Evolutionary conservation across 306 rosid genomes (phyloP).

Genomic region (Lotus japonicus): DNA sequence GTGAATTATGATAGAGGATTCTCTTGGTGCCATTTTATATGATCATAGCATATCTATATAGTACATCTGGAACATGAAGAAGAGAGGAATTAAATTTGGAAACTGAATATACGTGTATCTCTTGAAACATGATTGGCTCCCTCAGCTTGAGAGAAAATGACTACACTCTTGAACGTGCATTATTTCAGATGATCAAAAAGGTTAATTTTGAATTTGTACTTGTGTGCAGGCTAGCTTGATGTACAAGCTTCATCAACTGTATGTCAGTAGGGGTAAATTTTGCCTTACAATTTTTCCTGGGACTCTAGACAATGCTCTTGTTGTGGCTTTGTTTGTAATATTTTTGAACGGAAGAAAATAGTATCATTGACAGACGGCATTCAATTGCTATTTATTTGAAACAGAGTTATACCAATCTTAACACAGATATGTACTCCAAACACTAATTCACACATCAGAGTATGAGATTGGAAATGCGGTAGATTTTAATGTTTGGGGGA

Average conservation of each 20-base stretch:
- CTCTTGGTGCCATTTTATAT: neutral
- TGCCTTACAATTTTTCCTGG: constrained; percentile 71
- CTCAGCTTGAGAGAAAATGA: neutral
- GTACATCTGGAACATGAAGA: neutral
- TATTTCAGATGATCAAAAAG: neutral
- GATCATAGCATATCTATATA: neutral
- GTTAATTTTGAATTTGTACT: neutral
- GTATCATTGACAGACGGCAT: neutral
- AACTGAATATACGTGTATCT: neutral
- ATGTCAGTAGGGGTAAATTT: constrained; percentile 60
- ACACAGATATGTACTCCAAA: neutral
- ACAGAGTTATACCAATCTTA: neutral
- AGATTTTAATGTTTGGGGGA: no score
- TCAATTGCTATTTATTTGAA: constrained; percentile 1
- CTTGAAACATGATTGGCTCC: neutral
- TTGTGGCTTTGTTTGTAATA: constrained; percentile 62
- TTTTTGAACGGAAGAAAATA: constrained; percentile 58
- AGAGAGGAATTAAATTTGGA: neutral
- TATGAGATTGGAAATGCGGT: no score
- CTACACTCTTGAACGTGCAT: neutral
- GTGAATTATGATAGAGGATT: neutral
- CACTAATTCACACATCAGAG: neutral
- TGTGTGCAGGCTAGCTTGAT: constrained; percentile 77
- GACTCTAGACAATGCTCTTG: constrained; percentile 39
- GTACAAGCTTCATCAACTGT: constrained; percentile 70